Evolutionary conservation across 148 eudicot species (phyloP), one percentile per base, ranked within the genome.

Genomic region (Chenopodium formosanum): DNA sequence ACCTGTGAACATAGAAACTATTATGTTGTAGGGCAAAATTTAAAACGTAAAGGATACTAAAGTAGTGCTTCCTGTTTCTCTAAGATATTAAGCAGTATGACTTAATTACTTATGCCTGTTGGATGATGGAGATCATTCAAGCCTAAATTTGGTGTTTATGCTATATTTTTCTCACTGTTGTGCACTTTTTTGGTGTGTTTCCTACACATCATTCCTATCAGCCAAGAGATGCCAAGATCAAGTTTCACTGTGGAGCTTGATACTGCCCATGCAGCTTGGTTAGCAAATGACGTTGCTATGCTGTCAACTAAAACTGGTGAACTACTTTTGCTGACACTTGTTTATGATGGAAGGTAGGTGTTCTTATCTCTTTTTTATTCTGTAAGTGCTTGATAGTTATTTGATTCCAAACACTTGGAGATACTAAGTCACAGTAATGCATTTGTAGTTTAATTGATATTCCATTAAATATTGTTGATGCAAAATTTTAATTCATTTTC

Each of bases 251-350:
- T 90, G 84, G 99, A 96, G 91, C 97, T 96, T 84, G 99, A 96
- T 83, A 95, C 97, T 77, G 97, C 98, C 52, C 91, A 89, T 91
- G 98, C 98, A 80, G 92, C 95, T 76, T 96, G 99, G 99, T 85
- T 96, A 85, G 90, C 92, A 23, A 90, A 91, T 86, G 99, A 96
- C 81, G 99, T 94, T 82, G 95, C 92, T 53, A 83, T 96, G 91
- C 89, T 96, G 73, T 96, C 99, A 76, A 89, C 97, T 71, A 96
- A 94, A 90, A 86, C 92, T 29, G 99, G 99, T 69, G 99, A 97
- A 82, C 84, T 97, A 76, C 93, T 97, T 85, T 82, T 94, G 67
- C 86, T 97, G 85, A 94, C 97, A 52, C 90, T 97, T 86, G 91
- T 94, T 87, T 94, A 85, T 86, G 99, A 97, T 91, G 99, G 99